phyloP scores from a whole-genome alignment of 2,329 filamentous ascomycete species.

The Fusarium sp. region DNA sequence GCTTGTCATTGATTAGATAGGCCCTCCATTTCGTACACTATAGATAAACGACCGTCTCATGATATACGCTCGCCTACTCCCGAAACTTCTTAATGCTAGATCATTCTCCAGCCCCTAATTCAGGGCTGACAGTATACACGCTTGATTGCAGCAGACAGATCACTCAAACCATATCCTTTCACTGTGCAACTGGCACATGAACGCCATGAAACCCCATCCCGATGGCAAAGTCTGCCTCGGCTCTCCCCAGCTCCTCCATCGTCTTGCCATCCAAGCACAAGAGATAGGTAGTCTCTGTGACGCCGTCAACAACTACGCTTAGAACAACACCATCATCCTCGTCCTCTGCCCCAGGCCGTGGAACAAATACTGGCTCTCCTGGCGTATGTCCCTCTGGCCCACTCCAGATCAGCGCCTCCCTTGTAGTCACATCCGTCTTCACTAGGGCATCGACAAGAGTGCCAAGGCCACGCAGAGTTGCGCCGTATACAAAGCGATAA shows the following conservation, averaged over 20 bases:
- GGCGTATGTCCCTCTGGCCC: conserved; percentile 71
- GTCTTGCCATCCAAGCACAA: conserved; percentile 72
- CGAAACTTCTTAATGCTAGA: neutral
- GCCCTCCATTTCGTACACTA: neutral
- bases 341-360: conserved; percentile 53
- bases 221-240: conserved; percentile 71
- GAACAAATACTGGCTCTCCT: conserved; percentile 76
- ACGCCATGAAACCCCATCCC: conserved; percentile 75
- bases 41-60: neutral
- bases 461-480: conserved; percentile 67
- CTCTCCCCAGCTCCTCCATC: conserved; percentile 73
- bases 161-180: neutral
- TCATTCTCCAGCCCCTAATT: neutral
- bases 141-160: too few species aligned
- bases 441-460: conserved; percentile 72
- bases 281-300: conserved; percentile 70
- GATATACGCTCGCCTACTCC: neutral
- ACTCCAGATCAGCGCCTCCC: conserved; percentile 67
- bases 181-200: conserved; percentile 50
- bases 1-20: neutral
- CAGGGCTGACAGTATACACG: neutral
- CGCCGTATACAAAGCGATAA: conserved; percentile 72
- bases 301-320: conserved; percentile 73
- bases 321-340: conserved; percentile 75
- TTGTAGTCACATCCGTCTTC: conserved; percentile 72